Evolutionary conservation across 1,284 basidiomycete genomes (phyloP).

Genomic region (Ceratobasidium sp.): DNA sequence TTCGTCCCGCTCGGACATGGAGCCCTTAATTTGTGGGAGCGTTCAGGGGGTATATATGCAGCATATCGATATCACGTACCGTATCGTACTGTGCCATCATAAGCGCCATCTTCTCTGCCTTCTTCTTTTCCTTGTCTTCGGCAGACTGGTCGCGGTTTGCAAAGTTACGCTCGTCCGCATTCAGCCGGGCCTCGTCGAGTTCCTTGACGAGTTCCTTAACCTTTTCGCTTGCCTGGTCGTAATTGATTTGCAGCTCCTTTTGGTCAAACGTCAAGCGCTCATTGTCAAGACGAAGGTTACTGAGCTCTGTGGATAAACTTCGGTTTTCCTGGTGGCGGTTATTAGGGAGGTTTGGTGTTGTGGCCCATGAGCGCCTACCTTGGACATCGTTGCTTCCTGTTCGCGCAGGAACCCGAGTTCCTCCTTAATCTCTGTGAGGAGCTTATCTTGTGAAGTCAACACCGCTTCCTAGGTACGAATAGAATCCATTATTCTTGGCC

Average conservation of each 20-base stretch:
- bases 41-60: constrained; percentile 6
- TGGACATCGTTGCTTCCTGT: constrained; percentile 80
- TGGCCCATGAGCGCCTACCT: constrained; percentile 61
- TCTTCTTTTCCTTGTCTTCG: constrained; percentile 98
- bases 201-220: constrained; percentile 88
- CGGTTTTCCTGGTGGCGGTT: constrained; percentile 81
- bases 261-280: constrained; percentile 95
- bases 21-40: constrained; percentile 66
- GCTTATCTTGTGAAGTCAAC: constrained; percentile 77
- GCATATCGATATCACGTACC: constrained; percentile 57
- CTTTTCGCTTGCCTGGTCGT: constrained; percentile 97
- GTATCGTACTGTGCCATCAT: constrained; percentile 99
- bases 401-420: constrained; percentile 91
- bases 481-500: background rate
- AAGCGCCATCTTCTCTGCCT: constrained; percentile 99
- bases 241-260: constrained; percentile 94
- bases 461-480: constrained; percentile 70
- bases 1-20: constrained; percentile 93
- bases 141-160: constrained; percentile 83
- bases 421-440: constrained; percentile 85
- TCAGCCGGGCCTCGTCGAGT: constrained; percentile 88
- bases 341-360: background rate
- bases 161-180: constrained; percentile 80
- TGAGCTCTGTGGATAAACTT: constrained; percentile 87
- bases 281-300: constrained; percentile 90